These are phyloP conservation scores for Malus hybrid DNA, from an alignment of 331 rosid species.

Conservation along the genomic window DNA sequence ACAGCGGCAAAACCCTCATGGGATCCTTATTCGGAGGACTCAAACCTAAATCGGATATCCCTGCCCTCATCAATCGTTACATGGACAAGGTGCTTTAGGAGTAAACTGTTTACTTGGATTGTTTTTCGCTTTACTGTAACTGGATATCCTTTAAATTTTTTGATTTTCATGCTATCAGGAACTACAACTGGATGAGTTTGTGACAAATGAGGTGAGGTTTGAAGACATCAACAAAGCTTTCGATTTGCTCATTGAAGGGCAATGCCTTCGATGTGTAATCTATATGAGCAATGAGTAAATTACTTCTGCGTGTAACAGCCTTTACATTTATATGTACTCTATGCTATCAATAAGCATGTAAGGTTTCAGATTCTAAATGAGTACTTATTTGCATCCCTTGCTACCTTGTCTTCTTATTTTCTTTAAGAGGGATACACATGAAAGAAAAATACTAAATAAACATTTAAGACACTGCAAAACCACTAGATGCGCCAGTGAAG, in stretches of 20 bases:
- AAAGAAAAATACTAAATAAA: background rate
- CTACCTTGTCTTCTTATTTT: background rate
- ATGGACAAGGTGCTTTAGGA: conserved; percentile 51
- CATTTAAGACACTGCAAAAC: conserved; percentile 48
- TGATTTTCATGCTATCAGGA: conserved; percentile 19
- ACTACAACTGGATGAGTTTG: conserved; percentile 62
- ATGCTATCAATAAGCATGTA: background rate
- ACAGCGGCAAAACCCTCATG: conserved; percentile 42
- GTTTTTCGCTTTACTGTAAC: background rate
- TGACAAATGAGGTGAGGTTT: conserved; percentile 57
- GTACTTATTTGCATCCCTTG: background rate
- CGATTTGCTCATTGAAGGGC: conserved; percentile 49
- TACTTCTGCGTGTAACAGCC: background rate
- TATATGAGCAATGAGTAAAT: conserved; percentile 47
- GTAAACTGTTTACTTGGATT: background rate
- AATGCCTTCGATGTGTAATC: conserved; percentile 60
- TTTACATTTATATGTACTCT: background rate
- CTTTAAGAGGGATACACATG: background rate
- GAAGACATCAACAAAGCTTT: conserved; percentile 80
- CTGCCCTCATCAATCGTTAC: conserved; percentile 62
- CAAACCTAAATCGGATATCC: conserved; percentile 68
- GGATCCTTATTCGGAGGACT: conserved; percentile 81
- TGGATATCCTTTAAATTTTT: background rate
- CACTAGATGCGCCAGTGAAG: conserved; percentile 67
- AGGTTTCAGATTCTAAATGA: background rate